These are phyloP conservation scores for Penicillium sp. DNA, from an alignment of 2,329 filamentous ascomycete species.

Conservation along the genomic window DNA sequence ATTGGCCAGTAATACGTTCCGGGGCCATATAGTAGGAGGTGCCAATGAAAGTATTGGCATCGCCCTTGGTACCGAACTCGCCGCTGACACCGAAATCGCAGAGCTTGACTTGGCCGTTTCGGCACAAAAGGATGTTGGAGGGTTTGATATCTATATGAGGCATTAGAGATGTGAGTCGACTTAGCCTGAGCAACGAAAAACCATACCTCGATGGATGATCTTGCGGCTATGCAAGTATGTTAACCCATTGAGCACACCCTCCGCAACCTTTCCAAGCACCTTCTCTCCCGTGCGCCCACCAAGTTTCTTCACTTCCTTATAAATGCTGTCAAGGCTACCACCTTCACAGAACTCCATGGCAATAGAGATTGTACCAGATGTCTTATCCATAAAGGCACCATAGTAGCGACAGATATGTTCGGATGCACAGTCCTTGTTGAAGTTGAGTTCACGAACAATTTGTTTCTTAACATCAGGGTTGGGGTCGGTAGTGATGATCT, in stretches of 20 bases:
- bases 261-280: conserved; percentile 92
- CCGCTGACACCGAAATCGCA: conserved; percentile 98
- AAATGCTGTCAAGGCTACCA: conserved; percentile 92
- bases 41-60: conserved; percentile 98
- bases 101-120: conserved; percentile 90
- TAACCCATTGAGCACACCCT: conserved; percentile 87
- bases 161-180: conserved; percentile 7
- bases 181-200: neutral
- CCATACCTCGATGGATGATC: conserved; percentile 80
- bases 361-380: conserved; percentile 95
- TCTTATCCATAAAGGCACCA: conserved; percentile 91
- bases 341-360: conserved; percentile 99
- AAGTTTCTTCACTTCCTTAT: conserved; percentile 93
- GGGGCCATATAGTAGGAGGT: conserved; percentile 99
- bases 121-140: conserved; percentile 91
- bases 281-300: conserved; percentile 95
- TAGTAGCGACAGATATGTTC: conserved; percentile 98
- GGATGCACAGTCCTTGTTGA: conserved; percentile 96
- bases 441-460: conserved; percentile 91
- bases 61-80: conserved; percentile 97
- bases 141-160: conserved; percentile 79
- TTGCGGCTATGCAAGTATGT: conserved; percentile 94
- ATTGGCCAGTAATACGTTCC: conserved; percentile 94
- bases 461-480: conserved; percentile 98
- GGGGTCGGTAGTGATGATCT: conserved; percentile 98